Base-by-base conservation (phyloP, 106 monocot species). In the Posidonia australis region DNA sequence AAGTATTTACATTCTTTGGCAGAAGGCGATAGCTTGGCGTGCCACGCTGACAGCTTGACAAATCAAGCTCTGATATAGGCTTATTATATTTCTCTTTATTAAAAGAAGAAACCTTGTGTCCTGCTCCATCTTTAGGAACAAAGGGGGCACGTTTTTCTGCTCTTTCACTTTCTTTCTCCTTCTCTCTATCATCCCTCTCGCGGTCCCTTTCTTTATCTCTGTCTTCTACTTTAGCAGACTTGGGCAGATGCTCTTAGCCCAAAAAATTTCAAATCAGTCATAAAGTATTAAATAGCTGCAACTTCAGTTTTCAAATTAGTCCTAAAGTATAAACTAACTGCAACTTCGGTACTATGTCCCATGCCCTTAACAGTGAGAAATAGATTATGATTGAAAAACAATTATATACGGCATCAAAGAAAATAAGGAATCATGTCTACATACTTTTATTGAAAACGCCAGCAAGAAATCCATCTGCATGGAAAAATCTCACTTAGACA, bases 11-110 rank as follows among this genome's bases (percentile, higher is more conserved):
- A 73, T 79, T 86, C 63, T 83, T 87, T 26, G 94, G 90, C 12
- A 96, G 58, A 65, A 96, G 84, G 5, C 94, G 86, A 62, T 96
- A 96, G 77, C 94, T 96, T 66, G 94, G 94, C 11, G 90, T 87
- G 57, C 90, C 87, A 3, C 80, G 79, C 36, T 79, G 73, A 67
- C 90, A 90, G 42, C 82, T 87, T 36, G 90, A 84, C 51, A 96
- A 80, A 69, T 90, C 94, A 74, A 90, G 90, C 51, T 90, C 94
- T 55, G 94, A 96, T 54, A 89, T 79, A 30, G 94, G 90, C 48
- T 90, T 96, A 65, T 93, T 93, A 58, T 77, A 78, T 57, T 90
- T 90, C 48, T 98, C 90, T 81, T 98, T 89, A 64, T 62, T 79
- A 52, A 75, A 55, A 62, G 78, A 65, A 28, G 28, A 58, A 66